Evolutionary conservation across 2,329 filamentous ascomycete genomes (phyloP).

Genomic region (Neurospora sp.): DNA sequence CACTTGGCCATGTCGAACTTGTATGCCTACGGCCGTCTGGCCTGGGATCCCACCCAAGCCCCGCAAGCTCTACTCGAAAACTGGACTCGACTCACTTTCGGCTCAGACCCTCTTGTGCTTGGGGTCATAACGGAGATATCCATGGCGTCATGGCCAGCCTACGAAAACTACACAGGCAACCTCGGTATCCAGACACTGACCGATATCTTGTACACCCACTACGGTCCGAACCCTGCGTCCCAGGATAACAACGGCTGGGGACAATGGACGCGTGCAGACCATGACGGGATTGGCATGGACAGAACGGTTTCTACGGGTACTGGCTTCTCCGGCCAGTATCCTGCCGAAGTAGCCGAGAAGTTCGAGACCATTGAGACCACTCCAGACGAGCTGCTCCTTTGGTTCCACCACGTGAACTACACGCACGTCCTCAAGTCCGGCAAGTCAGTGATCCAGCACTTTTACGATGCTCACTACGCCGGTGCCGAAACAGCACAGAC

Average conservation of each 20-base stretch:
- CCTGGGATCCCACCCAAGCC: constrained; percentile 49
- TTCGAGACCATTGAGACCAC: constrained; percentile 54
- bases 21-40: constrained; percentile 57
- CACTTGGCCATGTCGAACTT: constrained; percentile 63
- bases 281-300: constrained; percentile 56
- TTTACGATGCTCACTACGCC: constrained; percentile 43
- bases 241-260: constrained; percentile 61
- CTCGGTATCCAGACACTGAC: constrained; percentile 59
- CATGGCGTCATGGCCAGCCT: constrained; percentile 60
- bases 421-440: constrained; percentile 51
- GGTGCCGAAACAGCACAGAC: constrained; percentile 50
- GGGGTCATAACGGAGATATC: constrained; percentile 52
- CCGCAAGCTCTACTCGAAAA: constrained; percentile 44
- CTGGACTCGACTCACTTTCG: constrained; percentile 61
- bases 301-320: constrained; percentile 60
- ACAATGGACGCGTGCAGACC: constrained; percentile 60
- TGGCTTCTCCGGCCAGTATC: constrained; percentile 56
- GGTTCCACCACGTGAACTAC: constrained; percentile 67
- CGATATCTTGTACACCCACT: constrained; percentile 57
- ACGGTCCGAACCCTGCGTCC: constrained; percentile 55
- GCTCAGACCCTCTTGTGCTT: constrained; percentile 41
- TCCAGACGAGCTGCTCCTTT: constrained; percentile 57
- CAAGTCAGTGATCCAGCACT: constrained; percentile 51
- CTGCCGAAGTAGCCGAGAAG: constrained; percentile 42
- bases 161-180: constrained; percentile 62